phyloP scores from a whole-genome alignment of 2,329 filamentous ascomycete species.

The Neurospora crassa region DNA sequence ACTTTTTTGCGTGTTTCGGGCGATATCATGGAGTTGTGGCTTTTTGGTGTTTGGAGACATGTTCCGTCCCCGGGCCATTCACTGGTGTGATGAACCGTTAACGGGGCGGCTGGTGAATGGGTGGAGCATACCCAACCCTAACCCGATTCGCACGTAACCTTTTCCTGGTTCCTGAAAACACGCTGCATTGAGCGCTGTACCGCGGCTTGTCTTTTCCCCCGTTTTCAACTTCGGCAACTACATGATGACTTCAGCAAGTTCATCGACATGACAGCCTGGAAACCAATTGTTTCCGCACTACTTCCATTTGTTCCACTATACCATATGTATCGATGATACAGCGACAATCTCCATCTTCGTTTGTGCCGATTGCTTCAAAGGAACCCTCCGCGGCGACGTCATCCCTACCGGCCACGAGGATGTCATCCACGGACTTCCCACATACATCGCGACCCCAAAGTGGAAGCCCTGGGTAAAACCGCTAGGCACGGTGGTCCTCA shows the following conservation, averaged over 20 bases:
- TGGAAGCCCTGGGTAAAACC: conserved; percentile 13
- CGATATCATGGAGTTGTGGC: neutral
- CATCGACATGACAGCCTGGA: neutral
- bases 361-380: conserved; percentile 25
- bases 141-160: neutral
- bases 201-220: neutral
- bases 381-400: conserved; percentile 27
- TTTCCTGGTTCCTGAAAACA: neutral
- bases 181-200: neutral
- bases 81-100: neutral
- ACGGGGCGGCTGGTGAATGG: neutral
- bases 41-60: neutral
- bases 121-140: neutral
- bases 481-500: conserved; percentile 36
- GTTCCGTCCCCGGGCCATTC: neutral
- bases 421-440: conserved; percentile 32
- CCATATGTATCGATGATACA: neutral
- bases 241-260: neutral
- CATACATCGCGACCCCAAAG: conserved; percentile 32
- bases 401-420: conserved; percentile 29
- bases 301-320: neutral
- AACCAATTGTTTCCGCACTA: neutral
- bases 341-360: neutral
- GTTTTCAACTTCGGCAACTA: neutral
- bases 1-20: neutral